Evolutionary conservation across 768 basidiomycete species (phyloP).

Genomic region (Phallus indusiatus): DNA sequence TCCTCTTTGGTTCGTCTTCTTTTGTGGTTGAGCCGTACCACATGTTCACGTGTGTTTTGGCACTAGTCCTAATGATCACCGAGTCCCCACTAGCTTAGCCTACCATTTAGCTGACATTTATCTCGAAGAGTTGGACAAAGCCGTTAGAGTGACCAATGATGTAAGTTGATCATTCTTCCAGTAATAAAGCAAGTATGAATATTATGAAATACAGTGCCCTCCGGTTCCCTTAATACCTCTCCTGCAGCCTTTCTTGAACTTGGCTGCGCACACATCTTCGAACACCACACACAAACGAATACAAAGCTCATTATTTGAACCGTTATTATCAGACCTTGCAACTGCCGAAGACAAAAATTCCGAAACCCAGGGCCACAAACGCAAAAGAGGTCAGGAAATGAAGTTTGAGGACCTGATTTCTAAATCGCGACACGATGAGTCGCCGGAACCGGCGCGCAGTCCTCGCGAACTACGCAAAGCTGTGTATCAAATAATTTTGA

Average conservation of each 20-base stretch:
- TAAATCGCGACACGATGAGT: constrained; percentile 23
- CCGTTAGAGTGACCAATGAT: constrained; percentile 10
- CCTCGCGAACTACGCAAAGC: constrained; percentile 35
- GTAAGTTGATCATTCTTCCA: background rate
- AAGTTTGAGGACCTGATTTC: constrained; percentile 37
- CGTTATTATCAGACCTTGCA: constrained; percentile 51
- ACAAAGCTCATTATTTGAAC: constrained; percentile 55
- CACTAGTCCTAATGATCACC: constrained; percentile 53
- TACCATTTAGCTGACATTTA: constrained; percentile 89
- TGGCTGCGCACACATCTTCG: constrained; percentile 60
- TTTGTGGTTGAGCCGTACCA: background rate
- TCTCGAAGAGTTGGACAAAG: constrained; percentile 75
- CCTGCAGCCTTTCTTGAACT: constrained; percentile 58
- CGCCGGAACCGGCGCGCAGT: background rate
- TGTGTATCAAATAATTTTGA: constrained; percentile 61
- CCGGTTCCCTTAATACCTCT: constrained; percentile 46
- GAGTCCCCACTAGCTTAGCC: constrained; percentile 67
- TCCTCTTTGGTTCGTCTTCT: constrained; percentile 61
- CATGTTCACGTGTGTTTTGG: constrained; percentile 6
- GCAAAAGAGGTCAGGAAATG: constrained; percentile 35
- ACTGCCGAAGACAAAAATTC: constrained; percentile 19
- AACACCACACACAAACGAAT: constrained; percentile 65
- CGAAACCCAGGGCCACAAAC: constrained; percentile 28
- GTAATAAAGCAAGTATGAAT: background rate
- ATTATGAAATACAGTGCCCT: constrained; percentile 14